A percentile compares a stretch with the other conserved stretches of the same genome.
These are phyloP conservation scores for Aspergillus tamarii DNA, from an alignment of 2,329 filamentous ascomycete genomes.

Conservation along the genomic window DNA sequence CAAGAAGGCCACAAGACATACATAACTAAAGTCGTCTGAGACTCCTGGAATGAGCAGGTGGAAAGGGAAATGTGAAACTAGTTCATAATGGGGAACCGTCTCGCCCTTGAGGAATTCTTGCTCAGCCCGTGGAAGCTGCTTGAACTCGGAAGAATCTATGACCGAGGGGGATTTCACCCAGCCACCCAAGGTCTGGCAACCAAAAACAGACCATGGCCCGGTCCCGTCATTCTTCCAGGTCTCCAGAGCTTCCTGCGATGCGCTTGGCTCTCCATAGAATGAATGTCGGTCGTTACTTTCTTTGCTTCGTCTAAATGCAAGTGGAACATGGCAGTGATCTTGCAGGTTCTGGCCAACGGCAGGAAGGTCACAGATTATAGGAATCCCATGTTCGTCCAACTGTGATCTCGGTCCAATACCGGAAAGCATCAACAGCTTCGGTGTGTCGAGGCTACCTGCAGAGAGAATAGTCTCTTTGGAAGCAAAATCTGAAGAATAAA, in stretches of 20 bases:
- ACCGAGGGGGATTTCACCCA: constrained; percentile 50
- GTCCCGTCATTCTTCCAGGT: constrained; percentile 52
- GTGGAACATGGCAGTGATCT: constrained; percentile 43
- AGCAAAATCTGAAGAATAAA: constrained; percentile 29
- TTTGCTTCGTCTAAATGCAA: constrained; percentile 44
- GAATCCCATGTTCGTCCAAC: constrained; percentile 46
- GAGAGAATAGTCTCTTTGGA: constrained; percentile 45
- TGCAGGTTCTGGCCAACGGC: constrained; percentile 50
- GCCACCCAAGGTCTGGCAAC: constrained; percentile 34
- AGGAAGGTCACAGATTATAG: constrained; percentile 43
- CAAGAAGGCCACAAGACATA: constrained; percentile 51
- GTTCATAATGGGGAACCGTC: constrained; percentile 62
- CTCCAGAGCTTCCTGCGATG: constrained; percentile 50
- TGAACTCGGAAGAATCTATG: constrained; percentile 51
- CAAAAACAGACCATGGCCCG: constrained; percentile 38
- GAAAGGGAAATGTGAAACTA: constrained; percentile 52
- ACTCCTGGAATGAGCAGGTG: constrained; percentile 48
- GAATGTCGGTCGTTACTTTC: constrained; percentile 47
- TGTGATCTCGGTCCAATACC: constrained; percentile 51
- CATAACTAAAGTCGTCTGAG: constrained; percentile 46
- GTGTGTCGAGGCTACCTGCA: constrained; percentile 43
- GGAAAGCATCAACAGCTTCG: constrained; percentile 51
- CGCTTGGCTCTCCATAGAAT: constrained; percentile 50
- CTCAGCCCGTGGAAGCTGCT: constrained; percentile 49
- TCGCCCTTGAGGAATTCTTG: constrained; percentile 51